phyloP scores from a whole-genome alignment of 1,284 basidiomycete genomes.

The Golubevia sp. region DNA sequence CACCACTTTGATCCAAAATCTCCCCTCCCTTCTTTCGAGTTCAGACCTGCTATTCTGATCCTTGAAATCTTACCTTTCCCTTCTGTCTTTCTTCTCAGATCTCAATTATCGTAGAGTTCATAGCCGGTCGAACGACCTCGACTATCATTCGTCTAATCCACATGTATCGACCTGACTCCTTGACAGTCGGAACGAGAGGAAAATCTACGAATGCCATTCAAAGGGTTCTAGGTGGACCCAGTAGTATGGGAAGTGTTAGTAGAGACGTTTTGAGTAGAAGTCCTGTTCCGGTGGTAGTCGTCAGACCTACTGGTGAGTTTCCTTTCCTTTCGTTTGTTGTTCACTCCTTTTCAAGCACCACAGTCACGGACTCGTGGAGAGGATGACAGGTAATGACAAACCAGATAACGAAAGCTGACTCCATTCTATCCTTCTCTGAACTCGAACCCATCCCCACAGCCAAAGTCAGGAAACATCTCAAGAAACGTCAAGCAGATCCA shows the following conservation, averaged over 20 bases:
- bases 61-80: conserved; percentile 1
- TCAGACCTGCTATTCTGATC: too few species aligned
- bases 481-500: conserved; percentile 53
- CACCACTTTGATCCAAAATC: neutral
- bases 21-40: neutral
- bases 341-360: too few species aligned
- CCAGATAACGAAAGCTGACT: too few species aligned
- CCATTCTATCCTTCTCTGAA: too few species aligned
- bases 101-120: conserved; percentile 89
- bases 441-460: too few species aligned
- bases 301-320: conserved; percentile 22
- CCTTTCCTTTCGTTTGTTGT: too few species aligned
- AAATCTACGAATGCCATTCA: conserved; percentile 50
- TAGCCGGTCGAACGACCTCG: conserved; percentile 84
- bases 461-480: conserved; percentile 55
- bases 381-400: too few species aligned
- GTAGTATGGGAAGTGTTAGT: conserved; percentile 11
- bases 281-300: conserved; percentile 59
- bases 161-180: conserved; percentile 89
- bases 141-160: conserved; percentile 80
- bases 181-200: conserved; percentile 90
- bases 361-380: too few species aligned
- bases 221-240: conserved; percentile 53
- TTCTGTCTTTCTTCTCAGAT: conserved; percentile 65
- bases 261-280: conserved; percentile 46